Evolutionary conservation across 345 rosid genomes (phyloP), one percentile per base, ranked within the genome.

Genomic region (Acer campestre): DNA sequence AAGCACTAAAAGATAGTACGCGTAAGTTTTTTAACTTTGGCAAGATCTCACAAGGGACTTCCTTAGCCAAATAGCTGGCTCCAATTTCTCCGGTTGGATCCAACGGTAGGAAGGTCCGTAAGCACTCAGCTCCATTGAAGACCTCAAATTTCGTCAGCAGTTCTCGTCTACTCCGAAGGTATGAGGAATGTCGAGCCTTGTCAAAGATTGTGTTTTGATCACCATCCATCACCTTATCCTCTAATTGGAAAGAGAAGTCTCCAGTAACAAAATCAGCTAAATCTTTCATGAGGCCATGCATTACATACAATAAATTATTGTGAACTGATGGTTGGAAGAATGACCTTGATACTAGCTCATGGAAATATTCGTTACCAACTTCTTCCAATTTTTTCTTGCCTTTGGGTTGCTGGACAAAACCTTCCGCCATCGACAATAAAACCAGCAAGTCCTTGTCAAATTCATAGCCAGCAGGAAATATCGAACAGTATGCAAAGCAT

Each of bases 401-500:
- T 12, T 14, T 7, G 3, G 66, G 67, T 22, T 48, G 42, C 18
- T 31, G 67, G 14, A 80, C 10, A 64, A 80, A 55, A 18, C 76
- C 73, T n/a, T 74, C 73, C 1, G 79, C 73, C 76, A 80, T 80
- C 76, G 73, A 80, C 16, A 75, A 64, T 51, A 64, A 48, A 75
- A 64, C 51, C 31, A 75, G 77, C 0, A n/a, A 46, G 14, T 78
- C 80, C 29, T 70, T 78, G n/a, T 31, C n/a, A 42, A 82, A 78
- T 74, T 68, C 55, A 29, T 74, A 61, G 46, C 22, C 72, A 20
- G 73, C n/a, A 25, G 78, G 83, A 29, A 77, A 80, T 48, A 83
- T 11, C 1, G 83, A 80, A 64, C 82, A 76, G 12, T 79, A 83
- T 1, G 73, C 77, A 31, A 83, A 83, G 31, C 78, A 79, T 5